Percentiles rank a stretch among this genome's conserved stretches.
These are phyloP conservation scores for Pleoardoris graminearum DNA, from an alignment of 2,329 filamentous ascomycete genomes.

Conservation along the genomic window DNA sequence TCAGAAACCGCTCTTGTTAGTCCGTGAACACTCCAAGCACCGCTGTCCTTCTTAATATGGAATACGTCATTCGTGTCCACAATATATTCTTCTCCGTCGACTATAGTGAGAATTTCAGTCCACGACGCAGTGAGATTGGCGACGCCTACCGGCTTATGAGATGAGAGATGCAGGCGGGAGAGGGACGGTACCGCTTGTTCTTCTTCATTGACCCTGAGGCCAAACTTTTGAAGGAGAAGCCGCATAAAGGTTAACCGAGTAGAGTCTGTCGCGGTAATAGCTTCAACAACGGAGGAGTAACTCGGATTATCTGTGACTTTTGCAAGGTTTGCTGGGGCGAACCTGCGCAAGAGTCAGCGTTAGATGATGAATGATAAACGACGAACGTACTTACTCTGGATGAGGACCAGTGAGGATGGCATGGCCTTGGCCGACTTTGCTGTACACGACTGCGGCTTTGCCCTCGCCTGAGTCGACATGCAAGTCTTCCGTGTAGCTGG, in stretches of 20 bases:
- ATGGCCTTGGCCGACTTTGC: conserved; percentile 78
- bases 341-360: conserved; percentile 58
- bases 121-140: conserved; percentile 67
- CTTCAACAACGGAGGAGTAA: conserved; percentile 71
- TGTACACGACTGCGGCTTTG: conserved; percentile 79
- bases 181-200: conserved; percentile 73
- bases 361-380: background rate
- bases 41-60: conserved; percentile 69
- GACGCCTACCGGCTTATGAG: conserved; percentile 66
- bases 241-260: conserved; percentile 75
- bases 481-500: conserved; percentile 74
- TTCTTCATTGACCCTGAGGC: conserved; percentile 74
- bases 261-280: conserved; percentile 69
- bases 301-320: conserved; percentile 66
- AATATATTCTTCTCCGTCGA: conserved; percentile 71
- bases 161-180: conserved; percentile 81
- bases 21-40: conserved; percentile 41
- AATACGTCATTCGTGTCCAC: conserved; percentile 84
- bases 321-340: conserved; percentile 77
- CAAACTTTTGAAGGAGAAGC: conserved; percentile 77
- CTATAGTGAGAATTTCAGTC: conserved; percentile 67
- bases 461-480: conserved; percentile 75
- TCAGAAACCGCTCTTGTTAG: conserved; percentile 42
- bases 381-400: conserved; percentile 70
- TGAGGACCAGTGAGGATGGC: conserved; percentile 85